Conservation (phyloP, 805 yeast genomes). For the Candida pseudofarinosa region DNA sequence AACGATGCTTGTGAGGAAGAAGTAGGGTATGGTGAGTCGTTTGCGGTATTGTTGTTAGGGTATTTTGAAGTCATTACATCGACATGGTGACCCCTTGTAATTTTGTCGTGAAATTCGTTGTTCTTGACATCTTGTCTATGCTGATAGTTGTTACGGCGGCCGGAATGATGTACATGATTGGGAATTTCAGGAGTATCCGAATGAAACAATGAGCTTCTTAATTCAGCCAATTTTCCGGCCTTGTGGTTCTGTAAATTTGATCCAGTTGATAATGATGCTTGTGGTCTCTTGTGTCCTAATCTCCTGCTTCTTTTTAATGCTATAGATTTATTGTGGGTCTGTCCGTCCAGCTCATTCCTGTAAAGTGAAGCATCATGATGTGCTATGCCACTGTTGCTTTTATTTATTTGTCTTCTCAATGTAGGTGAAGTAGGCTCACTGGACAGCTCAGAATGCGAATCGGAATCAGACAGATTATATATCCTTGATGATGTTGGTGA, state of each 20-base stretch:
- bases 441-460: not conserved
- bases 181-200: not conserved
- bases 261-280: conserved; percentile 12
- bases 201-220: conserved; percentile 15
- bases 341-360: not conserved
- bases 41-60: not conserved
- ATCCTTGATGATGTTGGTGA: conserved; percentile 11
- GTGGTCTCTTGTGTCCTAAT: conserved; percentile 35
- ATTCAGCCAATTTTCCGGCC: conserved; percentile 18
- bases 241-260: conserved; percentile 21
- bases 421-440: conserved; percentile 10
- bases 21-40: conserved; percentile 21
- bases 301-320: conserved; percentile 37
- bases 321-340: conserved; percentile 15
- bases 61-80: not conserved
- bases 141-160: not conserved
- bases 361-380: not conserved
- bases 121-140: not conserved
- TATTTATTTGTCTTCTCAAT: not conserved
- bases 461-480: not conserved
- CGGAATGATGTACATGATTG: not conserved
- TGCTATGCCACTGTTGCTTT: not conserved
- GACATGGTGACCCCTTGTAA: not conserved
- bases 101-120: not conserved
- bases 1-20: conserved; percentile 9